Base-by-base conservation (phyloP, 495 filamentous ascomycete genomes). In the Xeromyces bisporus region DNA sequence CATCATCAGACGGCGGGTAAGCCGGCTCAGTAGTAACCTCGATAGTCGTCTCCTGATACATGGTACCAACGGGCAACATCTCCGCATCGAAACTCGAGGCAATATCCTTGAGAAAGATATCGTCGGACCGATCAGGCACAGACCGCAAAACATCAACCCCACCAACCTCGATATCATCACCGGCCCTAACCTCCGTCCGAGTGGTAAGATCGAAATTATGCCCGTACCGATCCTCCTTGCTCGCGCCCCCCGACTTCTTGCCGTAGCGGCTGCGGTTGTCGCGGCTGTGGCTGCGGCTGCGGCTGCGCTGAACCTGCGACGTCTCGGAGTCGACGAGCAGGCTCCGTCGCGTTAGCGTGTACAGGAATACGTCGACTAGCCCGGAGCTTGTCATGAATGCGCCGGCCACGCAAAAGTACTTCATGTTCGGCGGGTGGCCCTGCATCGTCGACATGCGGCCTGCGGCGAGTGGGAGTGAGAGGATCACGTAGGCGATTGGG, bases 321-420 rank as follows among this genome's bases (percentile, higher is more conserved):
- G 54, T 49, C 33, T 64, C 58, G 10, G 57, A 58, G 26, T 61
- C 50, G 34, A 58, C 44, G 38, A 67, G 55, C 15, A 61, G 40
- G 34, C 52, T 55, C 28, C 51, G 48, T 7, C 78, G 64, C n/a
- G 78, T 85, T 6, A 74, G 56, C 3, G 76, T 68, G 51, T 82
- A 87, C 2, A 85, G 55, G 9, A 78, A 40, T 8, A 76, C 75
- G 43, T 85, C 80, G 23, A 83, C 58, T 56, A 76, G 72, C 17
- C 80, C 80, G 42, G 76, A 80, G 34, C 65, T 74, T 7, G 75
- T 73, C 29, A 82, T 79, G 35, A 84, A 58, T 0, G 71, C 65
- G n/a, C 79, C 80, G 0, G 78, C 75, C 23, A 70, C 53, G 50
- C 67, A 73, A 53, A 79, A 79, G 40, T 75, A 80, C 0, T 51